Conservation (phyloP, 176 grass and related monocot species). For the Bromus sterilis region DNA sequence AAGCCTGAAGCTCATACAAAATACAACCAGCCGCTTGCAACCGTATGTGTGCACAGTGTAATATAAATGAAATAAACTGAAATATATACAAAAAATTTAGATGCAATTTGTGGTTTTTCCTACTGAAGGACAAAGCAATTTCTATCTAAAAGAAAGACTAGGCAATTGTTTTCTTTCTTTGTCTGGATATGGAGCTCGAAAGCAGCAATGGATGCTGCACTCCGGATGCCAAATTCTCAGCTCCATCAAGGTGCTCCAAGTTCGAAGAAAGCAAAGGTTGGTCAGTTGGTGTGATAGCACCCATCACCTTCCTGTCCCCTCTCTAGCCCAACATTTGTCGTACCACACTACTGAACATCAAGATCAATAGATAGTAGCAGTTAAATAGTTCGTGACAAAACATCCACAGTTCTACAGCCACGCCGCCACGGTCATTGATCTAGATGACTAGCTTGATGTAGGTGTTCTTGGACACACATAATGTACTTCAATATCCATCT, state of each 20-base stretch:
- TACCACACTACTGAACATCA: background rate
- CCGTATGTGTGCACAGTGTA: too few relatives aligned
- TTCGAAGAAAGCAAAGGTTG: background rate
- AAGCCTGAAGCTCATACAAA: too few relatives aligned
- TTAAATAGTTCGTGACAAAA: background rate
- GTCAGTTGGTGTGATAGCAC: slow-evolving; percentile 9
- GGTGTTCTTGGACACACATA: background rate
- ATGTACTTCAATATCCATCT: background rate
- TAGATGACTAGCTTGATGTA: background rate
- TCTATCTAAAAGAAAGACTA: background rate
- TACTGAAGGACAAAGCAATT: too few relatives aligned
- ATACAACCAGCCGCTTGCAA: too few relatives aligned
- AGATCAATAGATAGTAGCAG: background rate
- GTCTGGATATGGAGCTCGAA: slow-evolving; percentile 25
- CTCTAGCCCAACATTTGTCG: background rate
- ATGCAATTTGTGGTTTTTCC: too few relatives aligned
- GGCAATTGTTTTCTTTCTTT: background rate
- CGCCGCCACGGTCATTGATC: background rate
- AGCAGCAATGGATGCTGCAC: slow-evolving; percentile 1
- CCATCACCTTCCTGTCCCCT: background rate
- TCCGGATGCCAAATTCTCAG: slow-evolving; percentile 28
- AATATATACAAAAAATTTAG: too few relatives aligned
- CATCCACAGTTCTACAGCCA: background rate
- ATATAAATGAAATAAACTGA: too few relatives aligned
- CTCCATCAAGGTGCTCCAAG: background rate